Evolutionary conservation across 768 basidiomycete genomes (phyloP).

Genomic region (Candolleomyces eurysporus): DNA sequence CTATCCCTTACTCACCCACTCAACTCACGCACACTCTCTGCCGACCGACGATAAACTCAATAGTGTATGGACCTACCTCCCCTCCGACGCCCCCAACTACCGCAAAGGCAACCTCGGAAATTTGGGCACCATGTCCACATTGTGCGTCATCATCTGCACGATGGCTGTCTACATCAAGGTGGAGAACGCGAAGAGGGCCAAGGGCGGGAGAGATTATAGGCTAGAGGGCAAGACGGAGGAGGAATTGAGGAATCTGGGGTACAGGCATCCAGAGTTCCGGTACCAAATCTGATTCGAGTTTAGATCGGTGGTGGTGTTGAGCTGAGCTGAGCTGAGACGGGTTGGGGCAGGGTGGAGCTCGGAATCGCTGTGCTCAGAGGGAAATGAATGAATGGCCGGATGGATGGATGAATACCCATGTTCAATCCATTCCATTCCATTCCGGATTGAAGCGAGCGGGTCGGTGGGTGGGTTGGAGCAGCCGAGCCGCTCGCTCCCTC

Average conservation of each 20-base stretch:
- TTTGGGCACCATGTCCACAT: slow-evolving; percentile 21
- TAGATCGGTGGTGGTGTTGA: too few relatives aligned
- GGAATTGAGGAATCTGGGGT: slow-evolving; percentile 40
- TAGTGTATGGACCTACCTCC: slow-evolving; percentile 49
- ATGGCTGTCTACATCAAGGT: slow-evolving; percentile 31
- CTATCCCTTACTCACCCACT: neutral
- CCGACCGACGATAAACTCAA: neutral
- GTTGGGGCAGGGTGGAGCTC: too few relatives aligned
- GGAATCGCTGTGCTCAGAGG: too few relatives aligned
- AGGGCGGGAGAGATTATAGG: slow-evolving; percentile 40
- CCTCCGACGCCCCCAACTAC: slow-evolving; percentile 43
- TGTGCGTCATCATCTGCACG: neutral
- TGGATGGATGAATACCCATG: too few relatives aligned
- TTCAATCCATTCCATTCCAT: too few relatives aligned
- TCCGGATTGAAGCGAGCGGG: too few relatives aligned
- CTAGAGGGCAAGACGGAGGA: slow-evolving; percentile 36
- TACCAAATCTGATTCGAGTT: slow-evolving; percentile 33
- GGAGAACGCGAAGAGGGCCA: slow-evolving; percentile 43
- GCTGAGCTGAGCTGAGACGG: too few relatives aligned
- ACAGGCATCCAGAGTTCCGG: slow-evolving; percentile 44
- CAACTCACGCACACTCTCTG: neutral
- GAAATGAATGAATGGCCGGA: too few relatives aligned
- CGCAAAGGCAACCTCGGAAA: slow-evolving; percentile 46
- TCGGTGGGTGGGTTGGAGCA: too few relatives aligned
- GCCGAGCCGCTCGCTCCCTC: too few relatives aligned